Conservation (phyloP, 2,329 filamentous ascomycete genomes). For the Colletotrichum lindemuthianum region DNA sequence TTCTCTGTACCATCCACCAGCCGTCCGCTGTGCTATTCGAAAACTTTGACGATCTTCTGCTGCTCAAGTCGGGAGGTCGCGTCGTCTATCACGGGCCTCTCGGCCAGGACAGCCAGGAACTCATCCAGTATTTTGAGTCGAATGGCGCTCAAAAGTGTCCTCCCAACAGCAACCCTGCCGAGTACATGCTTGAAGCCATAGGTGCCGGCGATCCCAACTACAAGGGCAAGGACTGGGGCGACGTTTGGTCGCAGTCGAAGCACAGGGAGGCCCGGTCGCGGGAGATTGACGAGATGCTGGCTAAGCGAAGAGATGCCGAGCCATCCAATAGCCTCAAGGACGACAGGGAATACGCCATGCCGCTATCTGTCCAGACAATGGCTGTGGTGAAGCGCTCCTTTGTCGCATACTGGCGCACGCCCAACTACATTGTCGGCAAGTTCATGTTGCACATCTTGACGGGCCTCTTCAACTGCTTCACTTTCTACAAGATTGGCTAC, state of each 20-base stretch:
- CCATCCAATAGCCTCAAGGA: conserved; percentile 54
- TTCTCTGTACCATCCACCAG: conserved; percentile 70
- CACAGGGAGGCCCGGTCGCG: conserved; percentile 56
- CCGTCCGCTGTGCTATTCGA: conserved; percentile 66
- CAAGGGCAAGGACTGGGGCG: conserved; percentile 69
- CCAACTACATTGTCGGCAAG: conserved; percentile 71
- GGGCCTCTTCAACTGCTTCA: conserved; percentile 76
- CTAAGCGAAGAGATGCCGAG: conserved; percentile 52
- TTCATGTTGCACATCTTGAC: conserved; percentile 70
- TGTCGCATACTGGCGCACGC: conserved; percentile 71
- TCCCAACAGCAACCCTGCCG: conserved; percentile 61
- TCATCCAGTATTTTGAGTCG: conserved; percentile 63
- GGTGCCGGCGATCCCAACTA: conserved; percentile 72
- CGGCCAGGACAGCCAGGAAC: conserved; percentile 56
- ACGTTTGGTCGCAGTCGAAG: conserved; percentile 66
- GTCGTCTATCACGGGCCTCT: conserved; percentile 65
- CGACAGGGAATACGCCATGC: conserved; percentile 71
- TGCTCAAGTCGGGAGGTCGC: conserved; percentile 63
- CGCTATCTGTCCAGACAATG: conserved; percentile 61
- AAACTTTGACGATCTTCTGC: conserved; percentile 65
- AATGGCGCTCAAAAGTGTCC: conserved; percentile 61
- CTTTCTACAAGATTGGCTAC: conserved; percentile 71
- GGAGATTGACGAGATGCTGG: conserved; percentile 64
- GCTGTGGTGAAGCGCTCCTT: conserved; percentile 68
- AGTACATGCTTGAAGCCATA: conserved; percentile 66